A percentile compares a stretch with the other conserved stretches of the same genome.
These are phyloP conservation scores for Planoprotostelium fungivorum DNA, from an alignment of 78 protist species.

Conservation along the genomic window DNA sequence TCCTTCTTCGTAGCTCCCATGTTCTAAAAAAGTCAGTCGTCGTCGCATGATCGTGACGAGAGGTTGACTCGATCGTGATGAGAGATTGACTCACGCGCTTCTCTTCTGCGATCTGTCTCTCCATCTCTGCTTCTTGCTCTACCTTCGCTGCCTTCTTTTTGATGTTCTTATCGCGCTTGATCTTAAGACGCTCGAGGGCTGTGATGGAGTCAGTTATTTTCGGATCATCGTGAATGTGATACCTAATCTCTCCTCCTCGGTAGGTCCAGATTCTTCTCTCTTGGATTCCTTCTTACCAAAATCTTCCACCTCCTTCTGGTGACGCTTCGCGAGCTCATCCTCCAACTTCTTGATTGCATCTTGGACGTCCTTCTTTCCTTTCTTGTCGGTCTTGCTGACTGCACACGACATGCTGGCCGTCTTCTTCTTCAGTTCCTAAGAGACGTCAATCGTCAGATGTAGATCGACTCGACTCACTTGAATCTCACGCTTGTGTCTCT, in stretches of 20 bases:
- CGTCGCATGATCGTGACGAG: not conserved
- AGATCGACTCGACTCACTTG: not conserved
- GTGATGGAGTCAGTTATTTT: too few species aligned
- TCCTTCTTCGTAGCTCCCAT: not conserved
- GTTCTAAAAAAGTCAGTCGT: not conserved
- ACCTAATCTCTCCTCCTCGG: too few species aligned
- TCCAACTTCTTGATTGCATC: conserved; percentile 35
- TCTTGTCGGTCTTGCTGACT: conserved; percentile 54
- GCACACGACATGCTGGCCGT: conserved; percentile 18
- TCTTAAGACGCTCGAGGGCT: not conserved
- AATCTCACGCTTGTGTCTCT: conserved; percentile 52
- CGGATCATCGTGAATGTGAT: too few species aligned
- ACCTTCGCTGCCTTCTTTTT: not conserved
- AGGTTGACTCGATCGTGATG: too few species aligned
- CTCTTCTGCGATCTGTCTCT: not conserved
- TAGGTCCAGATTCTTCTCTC: not conserved
- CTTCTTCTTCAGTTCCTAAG: conserved; percentile 45
- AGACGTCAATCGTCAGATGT: not conserved
- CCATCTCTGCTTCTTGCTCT: not conserved
- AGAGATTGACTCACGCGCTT: not conserved
- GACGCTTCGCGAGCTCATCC: conserved; percentile 35
- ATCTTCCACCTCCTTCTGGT: conserved; percentile 18
- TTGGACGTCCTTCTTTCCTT: conserved; percentile 34
- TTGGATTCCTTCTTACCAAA: conserved; percentile 6
- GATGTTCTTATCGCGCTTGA: not conserved